phyloP scores from a whole-genome alignment of 2,329 filamentous ascomycete genomes.

The Colletotrichum sp. region DNA sequence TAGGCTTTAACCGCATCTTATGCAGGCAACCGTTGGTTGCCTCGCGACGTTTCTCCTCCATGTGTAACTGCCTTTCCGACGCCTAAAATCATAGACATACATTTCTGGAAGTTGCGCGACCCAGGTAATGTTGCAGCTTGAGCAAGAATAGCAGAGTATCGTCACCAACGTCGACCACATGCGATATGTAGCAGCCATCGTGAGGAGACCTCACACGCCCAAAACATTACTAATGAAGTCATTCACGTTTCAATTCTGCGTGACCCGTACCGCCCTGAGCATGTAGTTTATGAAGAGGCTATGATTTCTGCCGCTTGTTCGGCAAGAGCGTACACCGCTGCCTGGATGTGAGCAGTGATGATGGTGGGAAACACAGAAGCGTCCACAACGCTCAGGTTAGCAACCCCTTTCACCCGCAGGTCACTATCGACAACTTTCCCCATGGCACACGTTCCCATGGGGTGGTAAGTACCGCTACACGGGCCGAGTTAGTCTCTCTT shows the following conservation, averaged over 20 bases:
- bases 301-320: not conserved
- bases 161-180: not conserved
- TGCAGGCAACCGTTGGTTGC: not conserved
- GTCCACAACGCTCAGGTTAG: constrained; percentile 40
- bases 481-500: not conserved
- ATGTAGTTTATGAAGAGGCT: not conserved
- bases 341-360: not conserved
- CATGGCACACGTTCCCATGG: not conserved
- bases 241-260: not conserved
- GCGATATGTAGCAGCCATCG: not conserved
- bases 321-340: not conserved
- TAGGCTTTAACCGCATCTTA: not conserved
- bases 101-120: not conserved
- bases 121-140: not conserved
- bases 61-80: not conserved
- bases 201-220: not conserved
- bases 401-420: constrained; percentile 39
- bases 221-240: not conserved
- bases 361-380: constrained; percentile 39
- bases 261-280: rapidly evolving
- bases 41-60: not conserved
- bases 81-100: not conserved
- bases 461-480: not conserved
- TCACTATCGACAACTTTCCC: constrained; percentile 33
- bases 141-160: not conserved